A percentile compares a stretch with the other conserved stretches of the same genome.
Evolutionary conservation across 1,139 yeast genomes (phyloP).

Genomic region (Saccharomycopsis phalli): DNA sequence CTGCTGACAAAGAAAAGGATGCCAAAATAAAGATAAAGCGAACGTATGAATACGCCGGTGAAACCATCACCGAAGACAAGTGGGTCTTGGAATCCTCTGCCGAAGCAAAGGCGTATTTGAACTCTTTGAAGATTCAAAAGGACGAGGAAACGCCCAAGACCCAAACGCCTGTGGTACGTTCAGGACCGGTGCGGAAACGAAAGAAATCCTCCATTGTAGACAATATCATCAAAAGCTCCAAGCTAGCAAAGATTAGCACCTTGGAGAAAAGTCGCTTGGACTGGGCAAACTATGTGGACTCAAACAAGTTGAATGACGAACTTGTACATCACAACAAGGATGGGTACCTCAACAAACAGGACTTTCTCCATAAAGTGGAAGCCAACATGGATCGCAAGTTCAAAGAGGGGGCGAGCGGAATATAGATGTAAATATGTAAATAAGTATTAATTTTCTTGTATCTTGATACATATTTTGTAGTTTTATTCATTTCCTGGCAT

Average conservation of each 20-base stretch:
- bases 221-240: conserved; percentile 50
- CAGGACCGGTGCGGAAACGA: conserved; percentile 25
- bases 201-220: conserved; percentile 75
- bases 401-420: conserved; percentile 12
- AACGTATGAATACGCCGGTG: conserved; percentile 86
- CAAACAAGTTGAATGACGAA: conserved; percentile 76
- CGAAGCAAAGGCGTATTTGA: conserved; percentile 76
- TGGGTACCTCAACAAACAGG: conserved; percentile 88
- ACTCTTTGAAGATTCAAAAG: conserved; percentile 36
- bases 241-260: conserved; percentile 71
- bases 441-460: no score
- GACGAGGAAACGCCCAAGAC: conserved; percentile 28
- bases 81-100: conserved; percentile 70
- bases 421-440: no score
- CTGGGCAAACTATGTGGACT: conserved; percentile 93
- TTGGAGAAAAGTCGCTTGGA: conserved; percentile 87
- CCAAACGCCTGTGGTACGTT: conserved; percentile 10
- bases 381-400: conserved; percentile 41
- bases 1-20: conserved; percentile 23
- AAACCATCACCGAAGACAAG: conserved; percentile 65
- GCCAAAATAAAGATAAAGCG: conserved; percentile 63
- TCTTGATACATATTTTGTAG: no score
- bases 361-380: conserved; percentile 73
- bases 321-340: conserved; percentile 63
- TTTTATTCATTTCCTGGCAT: no score